Conservation (phyloP, 164 flowering plant species). For the Aristolochia contorta region DNA sequence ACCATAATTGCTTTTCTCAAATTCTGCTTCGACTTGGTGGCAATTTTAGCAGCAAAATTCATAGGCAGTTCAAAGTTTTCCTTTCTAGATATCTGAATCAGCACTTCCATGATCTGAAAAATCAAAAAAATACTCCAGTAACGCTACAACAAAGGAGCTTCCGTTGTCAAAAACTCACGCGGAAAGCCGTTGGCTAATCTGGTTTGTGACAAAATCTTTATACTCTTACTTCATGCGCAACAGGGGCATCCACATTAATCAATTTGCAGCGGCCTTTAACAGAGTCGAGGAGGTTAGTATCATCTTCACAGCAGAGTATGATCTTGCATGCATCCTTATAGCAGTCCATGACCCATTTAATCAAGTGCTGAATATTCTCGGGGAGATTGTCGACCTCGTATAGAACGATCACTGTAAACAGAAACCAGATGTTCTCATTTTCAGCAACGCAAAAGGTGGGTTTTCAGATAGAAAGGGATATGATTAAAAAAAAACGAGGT, state of each 20-base stretch:
- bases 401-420: slow-evolving; percentile 48
- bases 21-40: slow-evolving; percentile 59
- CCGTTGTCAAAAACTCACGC: too few species aligned
- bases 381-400: slow-evolving; percentile 51
- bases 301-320: slow-evolving; percentile 67
- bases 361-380: slow-evolving; percentile 53
- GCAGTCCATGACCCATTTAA: slow-evolving; percentile 73
- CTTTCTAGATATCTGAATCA: slow-evolving; percentile 48
- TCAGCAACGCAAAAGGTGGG: neutral
- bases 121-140: neutral
- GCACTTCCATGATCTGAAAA: slow-evolving; percentile 53
- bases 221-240: slow-evolving; percentile 49
- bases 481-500: neutral
- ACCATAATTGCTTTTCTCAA: slow-evolving; percentile 70
- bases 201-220: neutral
- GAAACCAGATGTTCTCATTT: neutral
- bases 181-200: too few species aligned
- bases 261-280: slow-evolving; percentile 56
- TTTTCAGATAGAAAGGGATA: neutral
- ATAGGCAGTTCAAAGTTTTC: slow-evolving; percentile 52
- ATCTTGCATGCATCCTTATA: slow-evolving; percentile 61
- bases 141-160: too few species aligned
- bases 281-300: slow-evolving; percentile 39
- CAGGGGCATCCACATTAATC: slow-evolving; percentile 46
- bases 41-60: slow-evolving; percentile 61